phyloP scores from a whole-genome alignment of 176 grass and related monocot genomes.

The Saccharum officinarum region DNA sequence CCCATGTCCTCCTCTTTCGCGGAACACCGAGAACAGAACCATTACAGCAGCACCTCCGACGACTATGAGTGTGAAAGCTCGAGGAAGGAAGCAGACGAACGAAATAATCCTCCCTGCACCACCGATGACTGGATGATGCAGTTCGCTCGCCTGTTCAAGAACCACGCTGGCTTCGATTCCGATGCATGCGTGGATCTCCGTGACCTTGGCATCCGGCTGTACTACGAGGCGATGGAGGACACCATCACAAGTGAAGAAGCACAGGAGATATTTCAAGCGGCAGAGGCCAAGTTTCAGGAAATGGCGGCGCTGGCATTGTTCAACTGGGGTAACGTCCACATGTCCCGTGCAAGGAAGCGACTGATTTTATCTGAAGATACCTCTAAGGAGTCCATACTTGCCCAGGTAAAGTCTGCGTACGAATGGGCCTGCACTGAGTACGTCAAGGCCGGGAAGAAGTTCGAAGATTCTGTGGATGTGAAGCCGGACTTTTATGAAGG shows the following conservation, averaged over 20 bases:
- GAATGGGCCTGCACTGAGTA: conserved; percentile 79
- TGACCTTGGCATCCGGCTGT: conserved; percentile 72
- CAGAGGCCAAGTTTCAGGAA: conserved; percentile 84
- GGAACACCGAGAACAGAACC: conserved; percentile 33
- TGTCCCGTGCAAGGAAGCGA: conserved; percentile 77
- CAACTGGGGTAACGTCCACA: conserved; percentile 89
- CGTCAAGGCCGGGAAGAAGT: conserved; percentile 70
- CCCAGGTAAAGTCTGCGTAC: conserved; percentile 60
- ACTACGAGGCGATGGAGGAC: conserved; percentile 86
- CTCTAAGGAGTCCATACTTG: conserved; percentile 45
- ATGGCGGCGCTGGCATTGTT: conserved; percentile 79
- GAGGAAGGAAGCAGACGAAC: conserved; percentile 30
- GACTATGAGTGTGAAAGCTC: conserved; percentile 43
- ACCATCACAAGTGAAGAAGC: conserved; percentile 87
- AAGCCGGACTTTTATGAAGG: conserved; percentile 90
- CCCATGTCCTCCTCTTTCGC: conserved; percentile 11
- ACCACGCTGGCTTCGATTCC: conserved; percentile 66
- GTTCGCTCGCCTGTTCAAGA: conserved; percentile 80
- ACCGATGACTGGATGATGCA: conserved; percentile 81
- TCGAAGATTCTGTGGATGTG: conserved; percentile 66
- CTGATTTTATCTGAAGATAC: conserved; percentile 60
- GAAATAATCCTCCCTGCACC: conserved; percentile 4
- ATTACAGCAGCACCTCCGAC: neutral
- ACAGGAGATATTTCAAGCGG: conserved; percentile 72
- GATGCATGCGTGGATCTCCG: conserved; percentile 75